A percentile compares a stretch with the other conserved stretches of the same genome.
Conservation (phyloP, 345 rosid species). For the Microthlaspi erraticum region DNA sequence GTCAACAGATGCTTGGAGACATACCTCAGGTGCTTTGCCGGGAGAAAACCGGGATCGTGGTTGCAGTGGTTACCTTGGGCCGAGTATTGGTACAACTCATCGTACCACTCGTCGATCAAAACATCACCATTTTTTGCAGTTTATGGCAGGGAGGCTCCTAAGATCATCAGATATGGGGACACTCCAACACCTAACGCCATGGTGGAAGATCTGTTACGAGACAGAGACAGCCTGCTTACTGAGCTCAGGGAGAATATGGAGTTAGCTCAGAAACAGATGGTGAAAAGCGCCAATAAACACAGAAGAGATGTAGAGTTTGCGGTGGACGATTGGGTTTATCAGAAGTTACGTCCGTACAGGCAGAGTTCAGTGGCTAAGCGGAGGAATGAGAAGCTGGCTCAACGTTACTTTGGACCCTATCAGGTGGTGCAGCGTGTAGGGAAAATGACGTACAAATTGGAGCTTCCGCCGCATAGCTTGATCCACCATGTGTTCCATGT, state of each 20-base stretch:
- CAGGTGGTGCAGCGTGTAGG: fast-evolving
- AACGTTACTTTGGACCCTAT: not conserved
- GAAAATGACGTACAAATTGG: not conserved
- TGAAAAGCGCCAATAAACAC: not conserved
- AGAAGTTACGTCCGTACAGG: not conserved
- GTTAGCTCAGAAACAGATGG: not conserved
- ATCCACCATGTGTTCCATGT: not conserved
- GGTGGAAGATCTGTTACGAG: fast-evolving
- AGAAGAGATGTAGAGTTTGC: not conserved
- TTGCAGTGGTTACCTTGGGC: too few species aligned
- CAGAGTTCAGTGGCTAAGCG: not conserved
- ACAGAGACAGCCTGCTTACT: not conserved
- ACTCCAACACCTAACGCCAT: not conserved
- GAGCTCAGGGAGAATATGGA: not conserved
- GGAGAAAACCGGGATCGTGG: too few species aligned
- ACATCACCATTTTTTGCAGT: too few species aligned
- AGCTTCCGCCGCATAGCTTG: not conserved
- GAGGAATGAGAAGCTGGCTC: not conserved
- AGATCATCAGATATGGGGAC: too few species aligned
- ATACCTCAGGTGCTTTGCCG: too few species aligned
- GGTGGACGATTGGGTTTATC: fast-evolving
- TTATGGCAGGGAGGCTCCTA: too few species aligned
- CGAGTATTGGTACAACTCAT: too few species aligned
- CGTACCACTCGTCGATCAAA: too few species aligned
- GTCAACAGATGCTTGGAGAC: too few species aligned